Evolutionary conservation across 2,329 filamentous ascomycete genomes (phyloP), one percentile per base, ranked within the genome.

Genomic region (Ophidiomyces ophidiicola): DNA sequence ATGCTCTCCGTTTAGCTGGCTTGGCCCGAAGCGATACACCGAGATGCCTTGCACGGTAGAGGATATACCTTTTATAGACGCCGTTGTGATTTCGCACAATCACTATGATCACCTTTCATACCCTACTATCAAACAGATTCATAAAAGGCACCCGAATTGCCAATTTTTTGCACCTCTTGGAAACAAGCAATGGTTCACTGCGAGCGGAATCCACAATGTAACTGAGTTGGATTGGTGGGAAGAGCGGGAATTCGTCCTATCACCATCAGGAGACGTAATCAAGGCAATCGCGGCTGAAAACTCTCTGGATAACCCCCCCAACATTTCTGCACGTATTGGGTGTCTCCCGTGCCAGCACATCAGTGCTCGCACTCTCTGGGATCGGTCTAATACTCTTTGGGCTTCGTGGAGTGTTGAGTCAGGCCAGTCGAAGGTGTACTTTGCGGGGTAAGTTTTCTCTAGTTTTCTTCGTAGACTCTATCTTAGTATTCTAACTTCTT

Each of bases 211-310:
- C 39, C 47, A 71, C 1, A 82, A 85, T 43, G 79, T 88, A 30
- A 92, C 84, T 0, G 87, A 94, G 63, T 60, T 94, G 52, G 88
- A 96, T 61, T 94, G 88, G 88, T 94, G 88, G 88, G 79, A 93
- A 50, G 79, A 83, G 46, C 71, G 76, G 4, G 78, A 88, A 33
- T 59, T 94, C n/a, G 75, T 66, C 0, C 61, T 94, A 18, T 67
- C 71, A 10, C 55, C 61, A 5, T 50, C 52, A 6, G 48, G 50
- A 42, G 39, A 50, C 47, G 26, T 36, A 1, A 41, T 47, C 0
- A 49, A 58, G 35, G 53, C 61, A 3, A 55, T 53, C 21, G 12
- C 29, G 1, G 15, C 21, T n/a, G 31, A 23, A 10, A 17, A 21
- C 18, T 7, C 10, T 26, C 24, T 34, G 21, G 14, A 17, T 14